Evolutionary conservation across 2,329 filamentous ascomycete species (phyloP).

Genomic region (Paraphoma chrysanthemicola): DNA sequence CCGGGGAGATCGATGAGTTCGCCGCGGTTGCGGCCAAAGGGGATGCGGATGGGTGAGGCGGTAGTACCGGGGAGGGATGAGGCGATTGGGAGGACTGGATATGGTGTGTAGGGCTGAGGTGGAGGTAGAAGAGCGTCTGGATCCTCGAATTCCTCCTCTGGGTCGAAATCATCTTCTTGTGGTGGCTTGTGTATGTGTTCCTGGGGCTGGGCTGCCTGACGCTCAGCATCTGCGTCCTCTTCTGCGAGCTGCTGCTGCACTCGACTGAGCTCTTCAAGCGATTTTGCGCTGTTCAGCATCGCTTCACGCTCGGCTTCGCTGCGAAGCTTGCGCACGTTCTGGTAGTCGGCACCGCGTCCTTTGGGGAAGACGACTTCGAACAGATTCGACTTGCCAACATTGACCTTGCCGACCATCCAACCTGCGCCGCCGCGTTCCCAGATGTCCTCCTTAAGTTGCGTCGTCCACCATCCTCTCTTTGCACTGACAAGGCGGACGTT

Average conservation of each 20-base stretch:
- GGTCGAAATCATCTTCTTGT: slow-evolving; percentile 19
- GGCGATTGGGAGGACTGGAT: slow-evolving; percentile 83
- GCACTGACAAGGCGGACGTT: slow-evolving; percentile 89
- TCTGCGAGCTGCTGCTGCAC: slow-evolving; percentile 40
- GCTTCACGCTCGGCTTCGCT: slow-evolving; percentile 40
- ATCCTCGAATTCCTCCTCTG: slow-evolving; percentile 39
- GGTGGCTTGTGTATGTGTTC: slow-evolving; percentile 30
- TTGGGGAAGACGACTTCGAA: slow-evolving; percentile 89
- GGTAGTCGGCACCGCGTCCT: slow-evolving; percentile 53
- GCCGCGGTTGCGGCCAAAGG: slow-evolving; percentile 83
- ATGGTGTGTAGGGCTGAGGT: slow-evolving; percentile 73
- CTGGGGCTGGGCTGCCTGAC: slow-evolving; percentile 21
- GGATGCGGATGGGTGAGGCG: slow-evolving; percentile 90
- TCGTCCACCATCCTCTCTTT: slow-evolving; percentile 89
- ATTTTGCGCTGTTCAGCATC: slow-evolving; percentile 36
- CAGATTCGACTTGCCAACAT: slow-evolving; percentile 94
- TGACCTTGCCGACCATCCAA: slow-evolving; percentile 98
- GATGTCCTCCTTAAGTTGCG: slow-evolving; percentile 83
- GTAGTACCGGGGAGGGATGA: slow-evolving; percentile 91
- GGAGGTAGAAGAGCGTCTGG: slow-evolving; percentile 72
- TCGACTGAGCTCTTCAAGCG: slow-evolving; percentile 30
- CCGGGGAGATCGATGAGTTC: slow-evolving; percentile 95
- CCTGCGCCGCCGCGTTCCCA: slow-evolving; percentile 82
- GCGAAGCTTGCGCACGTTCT: slow-evolving; percentile 45
- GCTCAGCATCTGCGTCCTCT: slow-evolving; percentile 40